phyloP scores from a whole-genome alignment of 441 rosid species.

The Daphne laureola region DNA sequence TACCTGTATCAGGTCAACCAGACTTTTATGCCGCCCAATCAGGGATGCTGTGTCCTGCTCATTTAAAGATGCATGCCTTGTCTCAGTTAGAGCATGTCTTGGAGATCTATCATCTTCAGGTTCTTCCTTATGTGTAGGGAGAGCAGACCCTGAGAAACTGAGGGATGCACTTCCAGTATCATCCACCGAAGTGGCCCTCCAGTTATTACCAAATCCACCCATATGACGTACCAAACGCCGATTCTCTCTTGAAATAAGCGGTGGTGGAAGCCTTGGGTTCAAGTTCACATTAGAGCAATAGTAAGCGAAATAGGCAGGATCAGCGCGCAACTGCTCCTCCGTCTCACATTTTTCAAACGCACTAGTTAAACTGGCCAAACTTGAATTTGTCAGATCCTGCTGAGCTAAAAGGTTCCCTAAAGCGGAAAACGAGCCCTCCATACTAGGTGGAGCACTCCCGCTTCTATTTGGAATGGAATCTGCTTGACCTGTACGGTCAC shows the following conservation, averaged over 20 bases:
- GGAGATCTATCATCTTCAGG: conserved; percentile 68
- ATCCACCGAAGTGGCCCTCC: conserved; percentile 37
- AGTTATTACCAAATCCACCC: conserved; percentile 49
- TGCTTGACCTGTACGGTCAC: conserved; percentile 33
- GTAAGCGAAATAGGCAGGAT: conserved; percentile 55
- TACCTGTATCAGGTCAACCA: conserved; percentile 92
- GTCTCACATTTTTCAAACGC: conserved; percentile 34
- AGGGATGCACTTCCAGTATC: conserved; percentile 39
- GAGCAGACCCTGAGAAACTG: conserved; percentile 42
- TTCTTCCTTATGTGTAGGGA: conserved; percentile 70
- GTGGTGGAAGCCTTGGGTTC: conserved; percentile 69
- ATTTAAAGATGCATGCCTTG: conserved; percentile 13
- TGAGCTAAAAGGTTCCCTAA: conserved; percentile 59
- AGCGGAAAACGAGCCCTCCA: conserved; percentile 92
- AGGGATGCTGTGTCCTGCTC: conserved; percentile 31
- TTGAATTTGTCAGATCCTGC: conserved; percentile 36
- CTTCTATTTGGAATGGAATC: conserved; percentile 62
- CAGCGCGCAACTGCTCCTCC: conserved; percentile 52
- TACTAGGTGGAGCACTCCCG: conserved; percentile 92
- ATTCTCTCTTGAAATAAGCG: conserved; percentile 55
- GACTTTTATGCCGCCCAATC: conserved; percentile 67
- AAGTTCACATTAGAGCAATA: conserved; percentile 52
- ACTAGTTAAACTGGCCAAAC: conserved; percentile 50
- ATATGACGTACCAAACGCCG: conserved; percentile 51
- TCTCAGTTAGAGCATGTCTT: conserved; percentile 20